phyloP scores from a whole-genome alignment of 2,329 filamentous ascomycete genomes.

The Talaromyces funiculosus region DNA sequence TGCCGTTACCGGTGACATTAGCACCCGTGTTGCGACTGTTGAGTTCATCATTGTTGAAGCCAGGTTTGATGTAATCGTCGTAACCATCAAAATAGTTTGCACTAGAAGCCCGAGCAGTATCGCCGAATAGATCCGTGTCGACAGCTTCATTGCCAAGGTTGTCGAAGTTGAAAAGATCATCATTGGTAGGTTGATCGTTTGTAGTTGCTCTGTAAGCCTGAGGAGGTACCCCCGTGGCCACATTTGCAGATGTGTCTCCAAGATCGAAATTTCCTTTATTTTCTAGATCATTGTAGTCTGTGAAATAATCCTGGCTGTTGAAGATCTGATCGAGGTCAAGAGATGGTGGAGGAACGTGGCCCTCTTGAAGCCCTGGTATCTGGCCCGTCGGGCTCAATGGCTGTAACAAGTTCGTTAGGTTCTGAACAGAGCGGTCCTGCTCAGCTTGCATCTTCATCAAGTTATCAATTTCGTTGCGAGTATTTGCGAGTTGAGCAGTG shows the following conservation, averaged over 20 bases:
- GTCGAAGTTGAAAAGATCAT: slow-evolving; percentile 41
- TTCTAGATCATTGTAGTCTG: slow-evolving; percentile 33
- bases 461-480: slow-evolving; percentile 69
- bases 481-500: slow-evolving; percentile 52
- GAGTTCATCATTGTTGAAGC: slow-evolving; percentile 15
- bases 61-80: slow-evolving; percentile 21
- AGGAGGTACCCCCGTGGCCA: slow-evolving; percentile 18
- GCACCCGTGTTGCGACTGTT: slow-evolving; percentile 14
- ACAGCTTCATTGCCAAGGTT: slow-evolving; percentile 26
- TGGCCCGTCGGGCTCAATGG: slow-evolving; percentile 74
- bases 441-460: slow-evolving; percentile 73
- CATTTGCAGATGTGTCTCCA: neutral
- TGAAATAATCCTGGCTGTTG: slow-evolving; percentile 52
- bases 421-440: slow-evolving; percentile 70
- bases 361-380: slow-evolving; percentile 61
- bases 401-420: slow-evolving; percentile 66
- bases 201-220: slow-evolving; percentile 15
- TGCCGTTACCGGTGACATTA: slow-evolving; percentile 8
- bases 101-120: slow-evolving; percentile 16
- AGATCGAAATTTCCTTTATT: slow-evolving; percentile 15
- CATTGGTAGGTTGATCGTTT: slow-evolving; percentile 10
- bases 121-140: slow-evolving; percentile 26
- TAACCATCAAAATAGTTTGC: slow-evolving; percentile 31
- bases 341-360: slow-evolving; percentile 37
- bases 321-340: slow-evolving; percentile 56